Base-by-base conservation (phyloP, 768 basidiomycete genomes). In the Tremella yokohamensis region DNA sequence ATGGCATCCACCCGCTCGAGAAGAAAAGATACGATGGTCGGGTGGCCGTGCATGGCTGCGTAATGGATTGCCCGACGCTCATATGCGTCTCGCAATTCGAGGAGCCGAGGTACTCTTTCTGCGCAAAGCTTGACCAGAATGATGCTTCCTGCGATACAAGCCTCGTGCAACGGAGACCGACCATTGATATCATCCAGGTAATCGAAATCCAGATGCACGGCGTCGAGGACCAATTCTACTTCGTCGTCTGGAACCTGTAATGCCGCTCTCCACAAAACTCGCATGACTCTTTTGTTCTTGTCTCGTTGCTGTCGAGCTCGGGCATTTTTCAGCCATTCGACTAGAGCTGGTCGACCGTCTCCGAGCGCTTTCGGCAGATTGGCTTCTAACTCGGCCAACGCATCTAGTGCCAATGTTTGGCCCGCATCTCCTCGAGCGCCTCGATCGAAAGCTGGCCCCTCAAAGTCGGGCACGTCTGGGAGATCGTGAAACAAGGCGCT, bases 101-200 rank as follows among this genome's bases (percentile, higher is more conserved):
- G 81, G n/a, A 83, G 79, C 1, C 90, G 84, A 15, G 83, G 83
- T 8, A 56, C 56, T 53, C 84, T 84, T 56, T 83, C 81, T 18
- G 97, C 82, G 77, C 92, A 97, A 22, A 93, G 76, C 61, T 84
- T 77, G 57, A 90, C 89, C 49, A 98, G 83, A 12, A 86, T 82
- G 19, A 85, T 77, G 12, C 84, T 81, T 1, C 96, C 94, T 12
- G 87, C 85, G 50, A 91, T 90, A 15, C 92, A 87, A 1, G 93
- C 90, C 73, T 92, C 90, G 70, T 98, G 96, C 19, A 98, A 82
- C 64, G 89, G 90, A 2, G 88, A 93, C 37, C 96, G 84, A 40
- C 88, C 89, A 73, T 97, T 98, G 80, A 99, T 99, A 66, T 97
- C 92, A 73, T 98, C 96, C 48, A 97, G 82, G 72, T 90, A 97